Evolutionary conservation across 257 asterid genomes (phyloP), one percentile per base, ranked within the genome.

Genomic region (Petunia secreta): DNA sequence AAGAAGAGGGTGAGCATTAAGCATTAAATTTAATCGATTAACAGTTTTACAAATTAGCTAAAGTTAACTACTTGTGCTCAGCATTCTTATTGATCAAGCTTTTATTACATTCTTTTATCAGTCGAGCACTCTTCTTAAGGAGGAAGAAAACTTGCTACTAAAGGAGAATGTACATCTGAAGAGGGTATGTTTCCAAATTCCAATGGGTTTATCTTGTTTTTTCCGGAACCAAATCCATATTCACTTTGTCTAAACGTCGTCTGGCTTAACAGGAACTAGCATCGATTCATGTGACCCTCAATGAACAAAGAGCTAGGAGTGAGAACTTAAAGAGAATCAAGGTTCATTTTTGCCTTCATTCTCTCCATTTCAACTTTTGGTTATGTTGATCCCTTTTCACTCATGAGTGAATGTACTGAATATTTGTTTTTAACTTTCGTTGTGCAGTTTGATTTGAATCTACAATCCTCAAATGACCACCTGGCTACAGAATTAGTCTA

Each of bases 251-350:
- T 69, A 36, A 81, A 41, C 67, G 6, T 5, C 36, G 4, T 14
- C 38, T 73, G 41, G 58, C 5, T 10, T 67, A 84, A 54, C 60
- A 87, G 90, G 86, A 87, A 39, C 14, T 87, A 53, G 86, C 77
- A 25, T 85, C 87, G 3, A 2, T 80, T 16, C 82, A 82, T 54
- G 81, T 80, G 7, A 85, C 67, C 8, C 59, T 85, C 69, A 8
- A 77, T n/a, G 80, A 83, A 74, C 86, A 83, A 38, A 83, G 81
- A 67, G 74, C 57, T 58, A 71, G 75, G 78, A 83, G 85, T n/a
- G 83, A 79, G 34, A 82, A 67, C 80, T 63, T 78, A 59, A 87
- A 85, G 81, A 81, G 87, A 75, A 77, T 87, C 77, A 87, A 83
- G 87, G 90, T 87, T 65, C n/a, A 13, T 2, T 63, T 53, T 15